Evolutionary conservation across 305 asterid genomes (phyloP).

Genomic region (Solanum hybrid): DNA sequence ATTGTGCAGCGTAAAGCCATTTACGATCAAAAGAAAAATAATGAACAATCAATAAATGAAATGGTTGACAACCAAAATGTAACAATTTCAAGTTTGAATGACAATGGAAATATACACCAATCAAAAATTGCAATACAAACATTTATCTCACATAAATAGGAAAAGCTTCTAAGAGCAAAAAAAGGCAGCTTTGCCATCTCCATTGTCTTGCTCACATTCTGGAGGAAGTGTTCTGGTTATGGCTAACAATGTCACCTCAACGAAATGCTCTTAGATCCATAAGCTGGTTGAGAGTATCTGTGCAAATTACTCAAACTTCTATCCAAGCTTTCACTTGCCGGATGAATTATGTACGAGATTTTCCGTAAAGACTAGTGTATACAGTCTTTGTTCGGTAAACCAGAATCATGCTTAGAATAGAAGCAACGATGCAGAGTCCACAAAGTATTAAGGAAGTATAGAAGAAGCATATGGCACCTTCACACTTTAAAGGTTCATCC

Average conservation of each 20-base stretch:
- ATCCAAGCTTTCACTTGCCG: not conserved
- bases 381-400: constrained; percentile 38
- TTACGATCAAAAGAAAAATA: not conserved
- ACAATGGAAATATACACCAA: not conserved
- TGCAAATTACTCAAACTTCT: not conserved
- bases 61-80: not conserved
- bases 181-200: not conserved
- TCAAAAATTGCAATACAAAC: not conserved
- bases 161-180: not conserved
- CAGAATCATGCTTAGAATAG: constrained; percentile 34
- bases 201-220: not conserved
- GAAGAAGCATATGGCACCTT: constrained; percentile 40
- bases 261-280: not conserved
- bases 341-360: constrained; percentile 14
- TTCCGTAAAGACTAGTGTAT: constrained; percentile 35
- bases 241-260: not conserved
- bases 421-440: constrained; percentile 35
- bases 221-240: not conserved
- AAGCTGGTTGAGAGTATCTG: constrained; percentile 1
- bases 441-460: constrained; percentile 34
- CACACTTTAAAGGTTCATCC: constrained; percentile 33
- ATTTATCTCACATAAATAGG: not conserved
- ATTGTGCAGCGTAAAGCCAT: not conserved
- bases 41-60: not conserved
- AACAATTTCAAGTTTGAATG: not conserved